Base-by-base conservation (phyloP, 495 filamentous ascomycete species). In the Pyrenula aspistea region DNA sequence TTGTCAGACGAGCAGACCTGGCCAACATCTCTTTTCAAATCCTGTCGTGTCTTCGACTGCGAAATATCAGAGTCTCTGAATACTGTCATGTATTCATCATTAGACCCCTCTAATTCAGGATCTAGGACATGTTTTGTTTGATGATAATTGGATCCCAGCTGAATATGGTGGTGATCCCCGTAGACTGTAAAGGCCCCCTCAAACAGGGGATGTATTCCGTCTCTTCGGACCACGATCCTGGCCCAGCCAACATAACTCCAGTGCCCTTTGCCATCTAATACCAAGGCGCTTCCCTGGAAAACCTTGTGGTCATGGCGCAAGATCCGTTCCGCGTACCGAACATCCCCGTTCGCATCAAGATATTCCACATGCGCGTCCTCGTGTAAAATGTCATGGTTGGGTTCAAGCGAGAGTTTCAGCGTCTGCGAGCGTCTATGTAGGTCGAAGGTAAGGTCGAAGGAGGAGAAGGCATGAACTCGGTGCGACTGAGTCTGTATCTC, bases 201-300 rank as follows among this genome's bases (percentile, higher is more conserved):
- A 59, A 98, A 97, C 8, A 96, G 68, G 23, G 93, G 94, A 36
- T 79, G 64, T 19, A 71, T 60, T 2, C 93, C 93, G 73, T 98
- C 93, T 60, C 74, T 76, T 61, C 77, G 75, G 25, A 98, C 70
- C 54, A 84, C 78, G 52, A 96, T 83, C 60, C 93, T 81, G 23
- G 91, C 86, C 89, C 88, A 96, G 51, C 93, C 93, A 20, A 82
- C 84, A 61, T 86, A 82, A 49, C 80, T 80, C 92, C 91, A 96
- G 59, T 81, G 74, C 55, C 70, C 82, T 67, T 65, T 71, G 57
- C 80, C 73, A 20, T 79, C 75, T 58, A 83, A 80, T 53, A 90
- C 64, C 77, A 88, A 89, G 10, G 88, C 77, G 22, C 82, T 75
- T 23, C 93, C 93, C 65, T 83, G 89, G 74, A 85, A 98, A 1